phyloP scores from a whole-genome alignment of 495 filamentous ascomycete genomes.

The Aspergillus ostianus region DNA sequence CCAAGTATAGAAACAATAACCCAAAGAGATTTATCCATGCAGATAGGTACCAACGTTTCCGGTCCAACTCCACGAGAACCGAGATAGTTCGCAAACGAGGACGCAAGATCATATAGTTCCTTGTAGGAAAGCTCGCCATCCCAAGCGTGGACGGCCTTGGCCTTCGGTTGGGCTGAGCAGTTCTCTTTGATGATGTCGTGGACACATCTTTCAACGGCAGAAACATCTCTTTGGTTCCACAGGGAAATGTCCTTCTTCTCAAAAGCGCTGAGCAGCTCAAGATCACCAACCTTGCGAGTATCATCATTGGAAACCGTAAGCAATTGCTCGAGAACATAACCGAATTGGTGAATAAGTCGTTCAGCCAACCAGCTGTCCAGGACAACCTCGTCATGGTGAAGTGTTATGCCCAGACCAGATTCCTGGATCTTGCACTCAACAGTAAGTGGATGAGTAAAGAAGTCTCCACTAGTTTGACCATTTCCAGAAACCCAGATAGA shows the following conservation, averaged over 20 bases:
- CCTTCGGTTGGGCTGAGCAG: slow-evolving; percentile 27
- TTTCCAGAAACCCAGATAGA: slow-evolving; percentile 46
- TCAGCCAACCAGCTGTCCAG: slow-evolving; percentile 38
- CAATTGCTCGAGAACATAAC: slow-evolving; percentile 35
- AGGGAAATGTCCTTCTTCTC: slow-evolving; percentile 33
- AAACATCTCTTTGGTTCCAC: slow-evolving; percentile 33
- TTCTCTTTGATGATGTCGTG: slow-evolving; percentile 44
- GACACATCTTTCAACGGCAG: slow-evolving; percentile 40
- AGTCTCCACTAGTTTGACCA: slow-evolving; percentile 42
- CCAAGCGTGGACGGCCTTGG: slow-evolving; percentile 41
- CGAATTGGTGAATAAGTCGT: slow-evolving; percentile 33
- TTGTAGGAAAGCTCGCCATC: slow-evolving; percentile 44
- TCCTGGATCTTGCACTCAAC: slow-evolving; percentile 43
- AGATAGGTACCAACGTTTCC: slow-evolving; percentile 54
- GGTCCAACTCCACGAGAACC: slow-evolving; percentile 45
- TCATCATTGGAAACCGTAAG: slow-evolving; percentile 28
- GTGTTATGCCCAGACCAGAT: slow-evolving; percentile 27
- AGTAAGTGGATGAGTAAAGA: slow-evolving; percentile 51
- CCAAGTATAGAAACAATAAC: slow-evolving; percentile 51
- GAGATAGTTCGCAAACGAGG: slow-evolving; percentile 38
- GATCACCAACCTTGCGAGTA: slow-evolving; percentile 24
- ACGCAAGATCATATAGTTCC: slow-evolving; percentile 36
- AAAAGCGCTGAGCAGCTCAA: slow-evolving; percentile 34
- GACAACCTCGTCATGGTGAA: slow-evolving; percentile 39
- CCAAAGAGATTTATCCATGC: slow-evolving; percentile 57